Conservation (phyloP, 441 rosid species). For the Erodium chrysanthum region DNA sequence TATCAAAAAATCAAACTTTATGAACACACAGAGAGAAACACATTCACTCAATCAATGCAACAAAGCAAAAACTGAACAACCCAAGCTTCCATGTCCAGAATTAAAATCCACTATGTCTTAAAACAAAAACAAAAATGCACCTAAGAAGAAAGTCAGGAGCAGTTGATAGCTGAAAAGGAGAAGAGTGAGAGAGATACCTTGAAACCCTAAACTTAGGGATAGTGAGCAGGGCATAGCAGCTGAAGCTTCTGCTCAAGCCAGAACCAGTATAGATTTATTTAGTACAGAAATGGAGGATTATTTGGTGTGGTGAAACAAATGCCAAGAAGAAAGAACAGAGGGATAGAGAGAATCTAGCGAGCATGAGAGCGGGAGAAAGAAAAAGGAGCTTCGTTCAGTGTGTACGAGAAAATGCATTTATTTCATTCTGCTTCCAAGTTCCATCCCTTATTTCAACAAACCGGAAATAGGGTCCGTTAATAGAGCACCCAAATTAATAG, state of each 20-base stretch:
- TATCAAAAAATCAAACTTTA: neutral
- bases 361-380: neutral
- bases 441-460: neutral
- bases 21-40: neutral
- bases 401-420: no score
- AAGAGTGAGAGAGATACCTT: conserved; percentile 3
- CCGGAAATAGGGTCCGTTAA: no score
- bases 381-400: neutral
- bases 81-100: neutral
- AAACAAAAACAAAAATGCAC: neutral
- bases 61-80: neutral
- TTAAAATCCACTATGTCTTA: neutral
- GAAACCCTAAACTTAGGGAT: conserved; percentile 15
- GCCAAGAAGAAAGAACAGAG: neutral
- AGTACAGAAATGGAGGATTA: neutral
- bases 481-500: no score
- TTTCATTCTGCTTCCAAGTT: no score
- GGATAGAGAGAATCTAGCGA: neutral
- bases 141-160: neutral
- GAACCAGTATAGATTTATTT: neutral
- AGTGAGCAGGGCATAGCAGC: neutral
- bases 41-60: neutral
- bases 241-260: conserved; percentile 7
- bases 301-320: neutral
- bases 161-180: neutral